A percentile compares a stretch with the other conserved stretches of the same genome.
These are phyloP conservation scores for Leptographium radiaticola DNA, from an alignment of 2,329 filamentous ascomycete species.

Conservation along the genomic window DNA sequence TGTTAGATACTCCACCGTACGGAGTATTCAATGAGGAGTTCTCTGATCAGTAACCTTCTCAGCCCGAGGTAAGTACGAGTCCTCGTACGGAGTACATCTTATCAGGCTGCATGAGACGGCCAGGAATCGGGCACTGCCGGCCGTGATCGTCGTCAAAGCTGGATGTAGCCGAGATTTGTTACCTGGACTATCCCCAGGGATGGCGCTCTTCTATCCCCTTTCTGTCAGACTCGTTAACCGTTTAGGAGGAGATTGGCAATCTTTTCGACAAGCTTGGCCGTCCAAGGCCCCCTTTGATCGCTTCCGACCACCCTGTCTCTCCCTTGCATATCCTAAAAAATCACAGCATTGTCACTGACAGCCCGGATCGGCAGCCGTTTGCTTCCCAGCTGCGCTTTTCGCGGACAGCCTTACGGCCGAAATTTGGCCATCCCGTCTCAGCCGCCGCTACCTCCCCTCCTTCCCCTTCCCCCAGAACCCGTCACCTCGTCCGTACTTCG, in stretches of 20 bases:
- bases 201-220: neutral
- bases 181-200: neutral
- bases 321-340: neutral
- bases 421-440: too few relatives aligned
- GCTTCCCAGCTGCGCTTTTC: too few relatives aligned
- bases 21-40: too few relatives aligned
- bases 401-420: too few relatives aligned
- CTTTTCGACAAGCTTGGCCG: neutral
- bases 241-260: neutral
- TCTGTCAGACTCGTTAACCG: neutral
- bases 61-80: too few relatives aligned
- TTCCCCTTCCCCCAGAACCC: too few relatives aligned
- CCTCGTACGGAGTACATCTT: too few relatives aligned
- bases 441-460: too few relatives aligned
- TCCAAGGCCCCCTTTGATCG: neutral
- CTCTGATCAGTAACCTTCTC: too few relatives aligned
- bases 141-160: conserved; percentile 4
- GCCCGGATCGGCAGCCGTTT: neutral
- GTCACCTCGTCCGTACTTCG: too few relatives aligned
- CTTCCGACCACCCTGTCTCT: neutral
- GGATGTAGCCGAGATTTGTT: conserved; percentile 1
- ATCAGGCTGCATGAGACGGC: neutral
- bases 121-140: conserved; percentile 2
- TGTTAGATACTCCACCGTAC: too few relatives aligned
- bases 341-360: neutral